These are phyloP conservation scores for Scleroderma citrinum DNA, from an alignment of 768 basidiomycete species.

Conservation along the genomic window DNA sequence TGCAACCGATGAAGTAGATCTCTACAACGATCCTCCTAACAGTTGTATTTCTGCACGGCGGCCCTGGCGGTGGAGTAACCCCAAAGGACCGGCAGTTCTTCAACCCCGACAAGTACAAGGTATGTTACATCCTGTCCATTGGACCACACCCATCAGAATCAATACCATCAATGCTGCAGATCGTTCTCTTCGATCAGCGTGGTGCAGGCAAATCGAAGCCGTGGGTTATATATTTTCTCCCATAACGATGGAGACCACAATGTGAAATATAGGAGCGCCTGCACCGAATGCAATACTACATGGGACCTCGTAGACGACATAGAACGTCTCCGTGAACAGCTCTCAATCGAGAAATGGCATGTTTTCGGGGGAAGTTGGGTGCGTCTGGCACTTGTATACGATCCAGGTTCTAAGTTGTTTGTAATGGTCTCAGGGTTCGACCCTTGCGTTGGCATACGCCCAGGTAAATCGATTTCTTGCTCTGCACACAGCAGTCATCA, in stretches of 20 bases:
- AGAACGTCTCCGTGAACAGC: slow-evolving; percentile 71
- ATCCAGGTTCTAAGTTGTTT: background rate
- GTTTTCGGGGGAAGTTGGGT: slow-evolving; percentile 96
- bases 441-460: slow-evolving; percentile 79
- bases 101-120: slow-evolving; percentile 82
- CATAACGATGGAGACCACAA: background rate
- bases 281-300: slow-evolving; percentile 82
- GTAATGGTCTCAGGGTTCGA: slow-evolving; percentile 57
- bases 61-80: slow-evolving; percentile 76
- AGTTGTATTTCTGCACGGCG: slow-evolving; percentile 84
- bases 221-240: slow-evolving; percentile 34
- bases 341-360: slow-evolving; percentile 82
- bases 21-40: background rate
- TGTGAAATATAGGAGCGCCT: slow-evolving; percentile 52
- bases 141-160: background rate
- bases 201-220: slow-evolving; percentile 85
- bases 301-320: slow-evolving; percentile 92
- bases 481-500: background rate
- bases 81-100: slow-evolving; percentile 71
- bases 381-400: slow-evolving; percentile 7
- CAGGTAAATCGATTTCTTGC: slow-evolving; percentile 42
- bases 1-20: background rate
- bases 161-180: slow-evolving; percentile 34
- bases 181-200: slow-evolving; percentile 86
- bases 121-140: slow-evolving; percentile 15